Evolutionary conservation across 352 stramenopile species (phyloP), one percentile per base, ranked within the genome.

Genomic region (Phytopythium montanum): DNA sequence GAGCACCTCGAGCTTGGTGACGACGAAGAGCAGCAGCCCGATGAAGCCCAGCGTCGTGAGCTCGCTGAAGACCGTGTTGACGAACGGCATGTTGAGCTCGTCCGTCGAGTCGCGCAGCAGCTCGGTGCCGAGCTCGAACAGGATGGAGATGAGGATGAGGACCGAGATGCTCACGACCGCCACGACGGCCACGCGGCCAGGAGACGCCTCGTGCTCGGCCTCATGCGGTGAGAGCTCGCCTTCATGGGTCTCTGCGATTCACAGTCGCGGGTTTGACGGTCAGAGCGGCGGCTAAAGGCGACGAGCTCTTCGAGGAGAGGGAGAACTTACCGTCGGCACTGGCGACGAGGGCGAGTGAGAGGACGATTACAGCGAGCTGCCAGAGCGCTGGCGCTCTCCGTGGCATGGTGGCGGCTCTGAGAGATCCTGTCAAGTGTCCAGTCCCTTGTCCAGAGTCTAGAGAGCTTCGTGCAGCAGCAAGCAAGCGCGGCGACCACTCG

Each of bases 41-140:
- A 87, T 87, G 68, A 90, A 88, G n/a, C 79, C 81, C 4, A 90
- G 65, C 31, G 79, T 90, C 67, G 81, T 90, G 61, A 86, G 76
- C 52, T 87, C 77, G 18, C 77, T 77, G 36, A 87, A 87, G 19
- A 85, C 72, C 0, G 77, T 85, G 67, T 84, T 87, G 59, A 87
- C 70, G 61, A 87, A 85, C 36, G 77, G 77, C 77, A 87, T 87
- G 62, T 87, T 87, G 54, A 82, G 79, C 19, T 87, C 77, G 54
- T 87, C 77, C 5, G 77, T 86, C 39, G 77, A 78, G 23, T 87
- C 72, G 33, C 56, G 55, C 36, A 87, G 60, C 13, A 70, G 52
- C 54, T 85, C 77, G 7, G 54, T 71, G 19, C 34, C 69, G 48
- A 81, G 66, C 46, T 88, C 79, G 41, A 88, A 88, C 26, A 86